These are phyloP conservation scores for Wickerhamiella qilinensis DNA, from an alignment of 805 yeast genomes.

Conservation along the genomic window DNA sequence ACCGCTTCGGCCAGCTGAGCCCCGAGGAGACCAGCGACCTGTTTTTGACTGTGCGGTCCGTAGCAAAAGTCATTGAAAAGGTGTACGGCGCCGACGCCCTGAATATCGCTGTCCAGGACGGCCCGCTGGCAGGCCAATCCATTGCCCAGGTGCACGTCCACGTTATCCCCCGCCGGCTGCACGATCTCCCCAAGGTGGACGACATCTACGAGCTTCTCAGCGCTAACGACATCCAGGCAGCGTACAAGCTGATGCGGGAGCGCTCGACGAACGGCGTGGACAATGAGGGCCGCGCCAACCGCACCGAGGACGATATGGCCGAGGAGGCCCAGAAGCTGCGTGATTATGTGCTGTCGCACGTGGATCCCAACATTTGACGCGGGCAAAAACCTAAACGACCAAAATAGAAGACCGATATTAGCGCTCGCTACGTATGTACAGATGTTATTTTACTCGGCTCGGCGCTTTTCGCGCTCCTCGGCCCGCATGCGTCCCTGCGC, in stretches of 20 bases:
- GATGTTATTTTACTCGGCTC: too few relatives aligned
- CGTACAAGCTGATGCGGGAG: constrained; percentile 18
- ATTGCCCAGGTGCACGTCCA: constrained; percentile 93
- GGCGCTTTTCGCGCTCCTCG: constrained; percentile 14
- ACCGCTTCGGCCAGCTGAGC: constrained; percentile 52
- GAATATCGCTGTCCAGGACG: constrained; percentile 91
- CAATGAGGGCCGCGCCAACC: constrained; percentile 39
- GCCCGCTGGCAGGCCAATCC: constrained; percentile 91
- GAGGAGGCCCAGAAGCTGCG: constrained; percentile 47
- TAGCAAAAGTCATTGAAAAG: constrained; percentile 50
- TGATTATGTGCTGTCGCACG: constrained; percentile 13
- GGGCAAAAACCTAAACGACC: background rate
- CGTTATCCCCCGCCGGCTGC: constrained; percentile 58
- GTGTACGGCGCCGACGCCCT: constrained; percentile 65
- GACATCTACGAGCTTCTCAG: constrained; percentile 57
- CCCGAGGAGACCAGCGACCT: constrained; percentile 59
- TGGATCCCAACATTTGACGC: constrained; percentile 7
- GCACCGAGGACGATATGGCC: constrained; percentile 52
- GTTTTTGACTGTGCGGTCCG: constrained; percentile 54
- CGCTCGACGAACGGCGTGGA: constrained; percentile 20
- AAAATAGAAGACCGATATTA: background rate
- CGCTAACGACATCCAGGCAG: constrained; percentile 32
- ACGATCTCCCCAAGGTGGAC: constrained; percentile 52
- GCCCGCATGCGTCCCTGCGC: constrained; percentile 20
- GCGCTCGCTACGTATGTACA: constrained; percentile 2